Conservation (phyloP, 2,329 filamentous ascomycete genomes). For the Clonostachys byssicola region DNA sequence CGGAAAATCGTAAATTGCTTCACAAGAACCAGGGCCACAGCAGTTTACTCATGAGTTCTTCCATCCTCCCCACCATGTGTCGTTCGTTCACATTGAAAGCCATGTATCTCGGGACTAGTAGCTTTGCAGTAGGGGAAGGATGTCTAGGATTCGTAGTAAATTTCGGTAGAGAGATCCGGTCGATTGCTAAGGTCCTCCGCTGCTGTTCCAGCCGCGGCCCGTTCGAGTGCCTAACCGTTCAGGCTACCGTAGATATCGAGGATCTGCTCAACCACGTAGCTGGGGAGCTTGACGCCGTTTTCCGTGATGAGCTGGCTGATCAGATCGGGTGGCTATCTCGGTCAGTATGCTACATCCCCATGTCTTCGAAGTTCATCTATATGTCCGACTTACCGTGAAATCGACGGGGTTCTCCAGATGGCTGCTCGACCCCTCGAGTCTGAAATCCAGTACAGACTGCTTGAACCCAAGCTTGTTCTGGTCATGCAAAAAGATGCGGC, state of each 20-base stretch:
- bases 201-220: too few species aligned
- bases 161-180: too few species aligned
- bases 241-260: conserved; percentile 56
- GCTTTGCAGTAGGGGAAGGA: too few species aligned
- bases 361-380: background rate
- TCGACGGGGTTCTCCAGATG: conserved; percentile 58
- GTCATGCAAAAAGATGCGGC: conserved; percentile 71
- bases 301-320: conserved; percentile 75
- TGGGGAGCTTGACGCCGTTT: conserved; percentile 66
- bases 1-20: too few species aligned
- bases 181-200: too few species aligned
- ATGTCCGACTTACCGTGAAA: conserved; percentile 55
- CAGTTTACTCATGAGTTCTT: too few species aligned
- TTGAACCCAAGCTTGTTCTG: conserved; percentile 78
- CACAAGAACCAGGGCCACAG: too few species aligned
- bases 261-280: conserved; percentile 66
- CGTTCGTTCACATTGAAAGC: too few species aligned
- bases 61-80: too few species aligned
- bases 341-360: background rate
- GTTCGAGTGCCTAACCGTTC: conserved; percentile 18
- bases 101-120: too few species aligned
- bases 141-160: too few species aligned
- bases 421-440: conserved; percentile 42
- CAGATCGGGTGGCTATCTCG: conserved; percentile 54
- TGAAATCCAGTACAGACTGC: conserved; percentile 74